Conservation (phyloP, 2,329 filamentous ascomycete species). For the Colletotrichum sp. region DNA sequence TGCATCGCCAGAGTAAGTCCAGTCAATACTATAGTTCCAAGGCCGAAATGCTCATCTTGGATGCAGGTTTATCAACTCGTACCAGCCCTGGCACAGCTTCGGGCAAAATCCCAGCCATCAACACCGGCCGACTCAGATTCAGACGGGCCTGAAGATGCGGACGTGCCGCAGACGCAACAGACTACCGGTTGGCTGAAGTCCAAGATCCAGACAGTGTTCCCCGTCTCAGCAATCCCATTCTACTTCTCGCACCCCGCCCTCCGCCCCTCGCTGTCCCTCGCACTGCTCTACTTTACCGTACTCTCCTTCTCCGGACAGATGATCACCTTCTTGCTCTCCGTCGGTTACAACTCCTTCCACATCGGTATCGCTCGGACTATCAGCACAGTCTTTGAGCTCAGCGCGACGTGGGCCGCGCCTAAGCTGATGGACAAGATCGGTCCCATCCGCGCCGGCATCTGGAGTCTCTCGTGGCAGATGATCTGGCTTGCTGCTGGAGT, state of each 20-base stretch:
- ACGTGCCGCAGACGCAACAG: background rate
- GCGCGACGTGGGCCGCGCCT: conserved; percentile 66
- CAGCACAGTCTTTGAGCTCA: conserved; percentile 61
- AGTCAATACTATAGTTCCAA: rapidly evolving
- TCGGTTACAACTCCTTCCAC: conserved; percentile 54
- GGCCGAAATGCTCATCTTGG: background rate
- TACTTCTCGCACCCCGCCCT: conserved; percentile 63
- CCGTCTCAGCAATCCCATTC: conserved; percentile 32
- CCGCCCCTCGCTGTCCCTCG: conserved; percentile 63
- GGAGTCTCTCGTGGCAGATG: conserved; percentile 75
- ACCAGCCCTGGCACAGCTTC: background rate
- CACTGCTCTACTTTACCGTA: conserved; percentile 67
- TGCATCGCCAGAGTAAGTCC: conserved; percentile 48
- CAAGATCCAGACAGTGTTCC: background rate
- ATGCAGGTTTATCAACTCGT: conserved; percentile 28
- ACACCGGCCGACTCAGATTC: background rate
- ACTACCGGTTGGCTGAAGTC: background rate
- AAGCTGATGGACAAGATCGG: conserved; percentile 60
- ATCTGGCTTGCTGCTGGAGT: conserved; percentile 53
- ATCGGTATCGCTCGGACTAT: conserved; percentile 59
- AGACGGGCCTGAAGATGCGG: background rate
- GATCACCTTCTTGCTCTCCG: conserved; percentile 65
- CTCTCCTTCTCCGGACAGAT: conserved; percentile 66
- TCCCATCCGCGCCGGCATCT: conserved; percentile 69
- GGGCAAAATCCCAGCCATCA: background rate